Conservation (phyloP, 495 filamentous ascomycete species). For the Daldinia vernicosa region DNA sequence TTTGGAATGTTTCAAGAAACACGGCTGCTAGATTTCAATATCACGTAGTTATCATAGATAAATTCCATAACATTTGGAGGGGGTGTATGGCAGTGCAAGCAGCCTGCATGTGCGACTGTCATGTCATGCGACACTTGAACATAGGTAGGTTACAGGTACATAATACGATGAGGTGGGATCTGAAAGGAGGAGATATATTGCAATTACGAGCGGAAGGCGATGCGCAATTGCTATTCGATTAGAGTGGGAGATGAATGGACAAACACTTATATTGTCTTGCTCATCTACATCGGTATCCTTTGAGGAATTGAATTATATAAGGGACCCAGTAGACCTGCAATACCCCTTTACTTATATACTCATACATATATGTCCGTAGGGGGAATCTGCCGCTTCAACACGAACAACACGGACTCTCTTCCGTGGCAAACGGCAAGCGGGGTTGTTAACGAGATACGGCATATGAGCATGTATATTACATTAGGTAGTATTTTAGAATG, state of each 20-base stretch:
- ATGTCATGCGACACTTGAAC: not conserved
- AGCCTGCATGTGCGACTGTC: not conserved
- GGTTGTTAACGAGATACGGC: not conserved
- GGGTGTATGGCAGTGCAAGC: not conserved
- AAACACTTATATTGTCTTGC: not conserved
- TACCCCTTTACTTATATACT: too few species aligned
- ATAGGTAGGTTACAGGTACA: not conserved
- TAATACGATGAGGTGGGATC: not conserved
- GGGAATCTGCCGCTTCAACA: not conserved
- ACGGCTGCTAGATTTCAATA: not conserved
- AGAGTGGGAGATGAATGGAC: not conserved
- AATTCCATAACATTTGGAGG: not conserved
- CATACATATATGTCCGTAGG: not conserved
- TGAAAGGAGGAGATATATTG: not conserved
- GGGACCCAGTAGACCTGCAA: too few species aligned
- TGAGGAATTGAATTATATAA: not conserved
- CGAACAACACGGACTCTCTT: not conserved
- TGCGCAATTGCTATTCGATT: not conserved
- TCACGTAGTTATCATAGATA: not conserved
- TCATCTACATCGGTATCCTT: not conserved
- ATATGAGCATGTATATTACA: not conserved
- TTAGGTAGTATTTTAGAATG: not conserved
- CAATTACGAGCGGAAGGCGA: not conserved
- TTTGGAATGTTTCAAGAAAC: not conserved
- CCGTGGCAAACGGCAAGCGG: not conserved